Evolutionary conservation across 78 protist genomes (phyloP), one percentile per base, ranked within the genome.

Genomic region (Thecamonas trahens): DNA sequence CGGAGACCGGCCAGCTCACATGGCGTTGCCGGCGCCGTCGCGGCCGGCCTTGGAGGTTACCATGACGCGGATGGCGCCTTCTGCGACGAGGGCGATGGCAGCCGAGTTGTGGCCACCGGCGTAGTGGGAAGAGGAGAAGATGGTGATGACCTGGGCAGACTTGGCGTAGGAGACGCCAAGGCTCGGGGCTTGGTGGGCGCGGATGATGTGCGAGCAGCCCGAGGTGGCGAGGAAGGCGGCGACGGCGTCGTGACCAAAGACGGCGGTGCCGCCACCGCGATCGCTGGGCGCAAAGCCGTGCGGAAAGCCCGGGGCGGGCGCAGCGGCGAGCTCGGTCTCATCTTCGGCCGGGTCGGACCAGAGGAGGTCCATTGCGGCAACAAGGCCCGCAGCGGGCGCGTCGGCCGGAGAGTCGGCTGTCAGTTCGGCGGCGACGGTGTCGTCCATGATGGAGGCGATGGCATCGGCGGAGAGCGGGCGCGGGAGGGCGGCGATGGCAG

Each of bases 131-230:
- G 18, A 9, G 18, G 44, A 39, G 44, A 39, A 39, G 44, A 39
- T 7, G 3, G 44, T 39, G 44, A 39, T 3, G 44, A 39, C 7
- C 44, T 39, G 44, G 44, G 44, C 44, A 7, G 3, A 9, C 44
- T 39, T 39, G 44, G 44, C 44, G 44, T 9, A 3, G 55, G 20
- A 24, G 55, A 50, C 20, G 7, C 63, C 71, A 9, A 67, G 44
- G 7, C 50, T 59, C 3, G 72, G 72, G 60, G 17, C 53, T 29
- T 79, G 84, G 40, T 79, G 84, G 42, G 84, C 84, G 17, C 84
- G 38, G 55, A 70, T 61, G 42, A 79, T 50, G 60, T 71, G 45
- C 31, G 34, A 14, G 39, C 55, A 39, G 20, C 35, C 39, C 28
- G 5, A 59, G 13, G 4, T 0, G 47, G 42, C 61, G 37, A 3